Conservation (phyloP, 805 yeast species). For the Cyberlindnera amylophila region DNA sequence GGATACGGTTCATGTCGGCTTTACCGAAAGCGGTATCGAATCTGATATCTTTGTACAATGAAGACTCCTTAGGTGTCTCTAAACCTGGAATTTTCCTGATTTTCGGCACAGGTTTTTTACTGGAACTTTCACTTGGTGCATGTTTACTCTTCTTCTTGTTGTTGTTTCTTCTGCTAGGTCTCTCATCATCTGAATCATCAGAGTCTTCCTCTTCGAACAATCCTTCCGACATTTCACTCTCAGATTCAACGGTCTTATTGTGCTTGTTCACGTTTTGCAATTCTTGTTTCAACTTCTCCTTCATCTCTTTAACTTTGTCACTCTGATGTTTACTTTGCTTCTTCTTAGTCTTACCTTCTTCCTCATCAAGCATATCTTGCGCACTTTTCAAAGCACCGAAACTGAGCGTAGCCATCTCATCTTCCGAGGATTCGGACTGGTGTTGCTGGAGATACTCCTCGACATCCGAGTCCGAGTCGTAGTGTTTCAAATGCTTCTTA, state of each 20-base stretch:
- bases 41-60: conserved; percentile 72
- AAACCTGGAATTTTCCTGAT: conserved; percentile 76
- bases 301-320: background rate
- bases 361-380: conserved; percentile 38
- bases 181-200: conserved; percentile 25
- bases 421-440: conserved; percentile 27
- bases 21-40: conserved; percentile 89
- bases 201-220: conserved; percentile 29
- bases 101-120: conserved; percentile 66
- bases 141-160: conserved; percentile 57
- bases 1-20: conserved; percentile 61
- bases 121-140: conserved; percentile 79
- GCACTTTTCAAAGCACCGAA: conserved; percentile 64
- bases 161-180: conserved; percentile 9
- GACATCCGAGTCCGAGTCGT: conserved; percentile 23
- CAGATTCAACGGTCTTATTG: conserved; percentile 14
- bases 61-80: conserved; percentile 34
- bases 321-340: conserved; percentile 3
- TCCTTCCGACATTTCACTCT: conserved; percentile 35
- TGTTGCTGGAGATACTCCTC: conserved; percentile 18
- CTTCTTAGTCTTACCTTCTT: conserved; percentile 11
- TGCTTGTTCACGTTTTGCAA: conserved; percentile 9
- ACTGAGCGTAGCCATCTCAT: conserved; percentile 49
- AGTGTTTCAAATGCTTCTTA: conserved; percentile 14
- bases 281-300: background rate